phyloP scores from a whole-genome alignment of 768 basidiomycete genomes.

The Leccinum disarticulatum region DNA sequence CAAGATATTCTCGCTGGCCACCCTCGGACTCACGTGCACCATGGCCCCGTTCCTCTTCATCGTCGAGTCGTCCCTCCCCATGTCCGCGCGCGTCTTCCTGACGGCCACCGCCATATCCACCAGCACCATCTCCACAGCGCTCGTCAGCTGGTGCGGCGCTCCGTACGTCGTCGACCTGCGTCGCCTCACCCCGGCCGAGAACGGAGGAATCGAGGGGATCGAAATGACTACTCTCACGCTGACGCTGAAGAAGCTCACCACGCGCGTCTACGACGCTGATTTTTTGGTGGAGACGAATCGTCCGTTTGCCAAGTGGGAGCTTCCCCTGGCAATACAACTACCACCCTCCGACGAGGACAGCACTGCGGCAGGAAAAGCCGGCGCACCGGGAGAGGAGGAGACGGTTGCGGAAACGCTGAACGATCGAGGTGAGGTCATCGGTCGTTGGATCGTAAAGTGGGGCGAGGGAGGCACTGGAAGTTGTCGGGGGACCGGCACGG shows the following conservation, averaged over 20 bases:
- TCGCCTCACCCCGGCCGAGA: slow-evolving; percentile 44
- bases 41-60: slow-evolving; percentile 81
- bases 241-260: slow-evolving; percentile 56
- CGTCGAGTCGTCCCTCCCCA: slow-evolving; percentile 74
- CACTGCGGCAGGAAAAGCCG: slow-evolving; percentile 30
- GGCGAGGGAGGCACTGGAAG: slow-evolving; percentile 59
- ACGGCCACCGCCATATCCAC: slow-evolving; percentile 71
- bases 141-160: slow-evolving; percentile 68
- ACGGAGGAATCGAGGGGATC: slow-evolving; percentile 50
- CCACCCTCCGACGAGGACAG: slow-evolving; percentile 38
- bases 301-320: slow-evolving; percentile 77
- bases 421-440: slow-evolving; percentile 56
- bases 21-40: slow-evolving; percentile 63
- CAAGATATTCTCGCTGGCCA: slow-evolving; percentile 80
- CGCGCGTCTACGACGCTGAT: slow-evolving; percentile 71
- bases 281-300: slow-evolving; percentile 67
- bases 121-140: slow-evolving; percentile 68
- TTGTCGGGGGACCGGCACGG: slow-evolving; percentile 61
- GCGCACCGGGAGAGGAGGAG: slow-evolving; percentile 56
- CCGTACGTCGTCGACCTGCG: slow-evolving; percentile 73
- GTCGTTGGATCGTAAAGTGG: slow-evolving; percentile 82
- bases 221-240: slow-evolving; percentile 72
- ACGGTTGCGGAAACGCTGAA: slow-evolving; percentile 78
- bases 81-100: slow-evolving; percentile 64
- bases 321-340: slow-evolving; percentile 54